Conservation (phyloP, 2,329 filamentous ascomycete genomes). For the Pseudogymnoascus sp. region DNA sequence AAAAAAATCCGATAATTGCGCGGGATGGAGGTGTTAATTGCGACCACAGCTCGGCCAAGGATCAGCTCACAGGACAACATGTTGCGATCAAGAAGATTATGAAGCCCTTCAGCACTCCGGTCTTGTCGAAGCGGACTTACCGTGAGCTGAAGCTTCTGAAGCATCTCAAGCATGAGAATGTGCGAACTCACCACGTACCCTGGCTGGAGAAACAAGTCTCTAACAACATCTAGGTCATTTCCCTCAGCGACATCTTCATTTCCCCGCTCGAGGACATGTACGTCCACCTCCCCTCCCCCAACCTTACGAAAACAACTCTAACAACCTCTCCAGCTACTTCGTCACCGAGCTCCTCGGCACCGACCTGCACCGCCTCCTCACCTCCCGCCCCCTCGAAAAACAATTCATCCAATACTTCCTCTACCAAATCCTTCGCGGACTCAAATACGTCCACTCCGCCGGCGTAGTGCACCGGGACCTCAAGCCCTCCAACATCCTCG, state of each 20-base stretch:
- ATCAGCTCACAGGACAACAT: conserved; percentile 93
- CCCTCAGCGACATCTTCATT: conserved; percentile 98
- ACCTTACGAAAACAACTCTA: conserved; percentile 13
- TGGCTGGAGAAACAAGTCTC: conserved; percentile 12
- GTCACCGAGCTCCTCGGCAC: conserved; percentile 96
- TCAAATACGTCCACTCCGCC: conserved; percentile 98
- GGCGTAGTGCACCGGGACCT: conserved; percentile 96
- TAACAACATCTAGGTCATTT: conserved; percentile 66
- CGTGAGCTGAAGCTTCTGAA: conserved; percentile 95
- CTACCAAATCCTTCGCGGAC: conserved; percentile 93
- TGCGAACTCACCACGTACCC: conserved; percentile 33
- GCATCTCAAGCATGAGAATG: conserved; percentile 94
- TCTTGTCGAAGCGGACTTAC: conserved; percentile 95
- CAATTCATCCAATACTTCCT: conserved; percentile 99
- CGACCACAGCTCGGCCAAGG: conserved; percentile 76
- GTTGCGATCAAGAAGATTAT: conserved; percentile 99
- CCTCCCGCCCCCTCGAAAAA: conserved; percentile 92
- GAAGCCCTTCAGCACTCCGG: conserved; percentile 99
- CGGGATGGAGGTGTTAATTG: background rate
- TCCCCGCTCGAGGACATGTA: conserved; percentile 98
- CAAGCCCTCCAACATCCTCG: conserved; percentile 97
- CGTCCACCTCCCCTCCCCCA: conserved; percentile 14
- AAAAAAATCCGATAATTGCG: conserved; percentile 8
- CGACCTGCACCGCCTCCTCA: conserved; percentile 90
- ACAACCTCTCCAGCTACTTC: conserved; percentile 63